A percentile compares a stretch with the other conserved stretches of the same genome.
Evolutionary conservation across 768 basidiomycete species (phyloP).

Genomic region (Tricholoma flavovirens): DNA sequence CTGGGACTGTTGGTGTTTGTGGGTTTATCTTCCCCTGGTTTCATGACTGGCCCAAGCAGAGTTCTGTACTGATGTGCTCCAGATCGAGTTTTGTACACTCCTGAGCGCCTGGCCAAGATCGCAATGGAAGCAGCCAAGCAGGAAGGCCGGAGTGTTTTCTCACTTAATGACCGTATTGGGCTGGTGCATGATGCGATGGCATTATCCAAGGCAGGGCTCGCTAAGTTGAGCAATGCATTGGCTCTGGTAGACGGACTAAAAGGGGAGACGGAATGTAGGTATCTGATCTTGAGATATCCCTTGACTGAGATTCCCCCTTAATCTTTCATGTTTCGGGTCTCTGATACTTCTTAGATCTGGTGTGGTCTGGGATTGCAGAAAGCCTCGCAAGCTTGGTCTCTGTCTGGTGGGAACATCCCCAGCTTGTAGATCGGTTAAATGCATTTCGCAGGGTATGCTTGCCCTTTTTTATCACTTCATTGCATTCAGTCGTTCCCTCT

Average conservation of each 20-base stretch:
- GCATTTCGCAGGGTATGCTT: conserved; percentile 53
- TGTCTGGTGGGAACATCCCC: conserved; percentile 81
- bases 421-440: conserved; percentile 47
- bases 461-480: background rate
- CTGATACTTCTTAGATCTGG: conserved; percentile 50
- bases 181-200: conserved; percentile 79
- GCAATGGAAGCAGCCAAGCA: conserved; percentile 70
- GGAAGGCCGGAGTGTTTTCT: conserved; percentile 50
- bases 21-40: conserved; percentile 24
- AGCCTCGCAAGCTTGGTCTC: conserved; percentile 49
- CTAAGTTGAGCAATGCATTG: conserved; percentile 71
- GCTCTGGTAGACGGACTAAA: conserved; percentile 64
- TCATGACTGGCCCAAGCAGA: background rate
- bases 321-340: background rate
- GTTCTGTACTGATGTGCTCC: conserved; percentile 4
- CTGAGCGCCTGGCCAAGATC: conserved; percentile 72
- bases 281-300: conserved; percentile 7
- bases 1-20: conserved; percentile 87
- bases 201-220: conserved; percentile 75
- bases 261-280: conserved; percentile 72
- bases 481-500: background rate
- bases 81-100: conserved; percentile 86
- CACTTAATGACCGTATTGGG: conserved; percentile 84
- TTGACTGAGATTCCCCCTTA: background rate
- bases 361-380: conserved; percentile 68